phyloP scores from a whole-genome alignment of 139 green algal genomes.

The Yamagishiella unicocca region DNA sequence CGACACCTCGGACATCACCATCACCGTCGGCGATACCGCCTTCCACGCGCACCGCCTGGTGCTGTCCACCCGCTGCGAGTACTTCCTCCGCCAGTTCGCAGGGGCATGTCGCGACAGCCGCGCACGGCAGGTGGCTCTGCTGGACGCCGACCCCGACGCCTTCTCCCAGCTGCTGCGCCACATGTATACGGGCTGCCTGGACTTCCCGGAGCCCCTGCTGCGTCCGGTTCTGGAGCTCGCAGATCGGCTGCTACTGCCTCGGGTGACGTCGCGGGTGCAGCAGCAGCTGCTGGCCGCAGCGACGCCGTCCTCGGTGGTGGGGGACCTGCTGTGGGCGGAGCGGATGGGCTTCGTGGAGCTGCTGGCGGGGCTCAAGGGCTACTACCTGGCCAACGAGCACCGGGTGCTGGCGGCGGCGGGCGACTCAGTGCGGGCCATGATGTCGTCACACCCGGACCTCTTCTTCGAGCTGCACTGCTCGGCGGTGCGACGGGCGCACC shows the following conservation, averaged over 20 bases:
- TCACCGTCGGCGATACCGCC: neutral
- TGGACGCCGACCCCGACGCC: neutral
- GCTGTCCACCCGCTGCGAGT: constrained; percentile 2
- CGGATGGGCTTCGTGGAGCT: too few relatives aligned
- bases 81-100: neutral
- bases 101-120: neutral
- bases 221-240: constrained; percentile 13
- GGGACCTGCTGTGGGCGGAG: too few relatives aligned
- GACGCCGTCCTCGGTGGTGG: too few relatives aligned
- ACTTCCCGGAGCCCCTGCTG: neutral
- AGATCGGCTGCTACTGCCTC: neutral
- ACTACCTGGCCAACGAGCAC: too few relatives aligned
- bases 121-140: neutral
- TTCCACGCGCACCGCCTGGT: constrained; percentile 2
- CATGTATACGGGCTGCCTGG: constrained; percentile 24
- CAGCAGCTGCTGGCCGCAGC: constrained; percentile 14
- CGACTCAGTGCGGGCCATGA: too few relatives aligned
- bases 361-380: too few relatives aligned
- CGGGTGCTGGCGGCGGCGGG: too few relatives aligned
- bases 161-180: neutral
- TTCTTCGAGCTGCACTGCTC: too few relatives aligned
- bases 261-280: neutral
- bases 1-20: neutral
- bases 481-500: too few relatives aligned
- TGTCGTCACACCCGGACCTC: too few relatives aligned